Evolutionary conservation across 2,329 filamentous ascomycete genomes (phyloP).

Genomic region (Chaetomium sp.): DNA sequence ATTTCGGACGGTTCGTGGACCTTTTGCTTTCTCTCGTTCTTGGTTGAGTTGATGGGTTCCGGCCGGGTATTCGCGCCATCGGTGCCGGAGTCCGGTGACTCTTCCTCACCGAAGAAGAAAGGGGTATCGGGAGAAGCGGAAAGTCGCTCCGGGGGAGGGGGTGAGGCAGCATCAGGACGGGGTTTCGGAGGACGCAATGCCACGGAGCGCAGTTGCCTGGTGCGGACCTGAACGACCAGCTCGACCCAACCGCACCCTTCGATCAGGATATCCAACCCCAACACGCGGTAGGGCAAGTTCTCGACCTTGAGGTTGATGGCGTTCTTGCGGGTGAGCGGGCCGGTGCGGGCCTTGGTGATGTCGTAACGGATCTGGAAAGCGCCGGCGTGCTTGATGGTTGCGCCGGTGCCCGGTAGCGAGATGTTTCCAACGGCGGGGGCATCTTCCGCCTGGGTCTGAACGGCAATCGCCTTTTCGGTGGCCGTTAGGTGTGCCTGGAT

Average conservation of each 20-base stretch:
- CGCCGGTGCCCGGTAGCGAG: conserved; percentile 49
- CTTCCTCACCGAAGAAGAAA: too few relatives aligned
- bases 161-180: too few relatives aligned
- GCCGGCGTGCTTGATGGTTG: conserved; percentile 63
- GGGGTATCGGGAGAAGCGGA: too few relatives aligned
- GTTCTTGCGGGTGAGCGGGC: conserved; percentile 59
- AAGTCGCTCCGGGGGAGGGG: too few relatives aligned
- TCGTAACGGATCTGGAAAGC: conserved; percentile 71
- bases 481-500: conserved; percentile 68
- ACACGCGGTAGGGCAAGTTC: conserved; percentile 69
- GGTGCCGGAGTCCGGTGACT: too few relatives aligned
- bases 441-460: conserved; percentile 59
- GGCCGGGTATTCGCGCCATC: conserved; percentile 19
- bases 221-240: conserved; percentile 72
- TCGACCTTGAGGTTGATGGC: conserved; percentile 60
- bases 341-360: conserved; percentile 72
- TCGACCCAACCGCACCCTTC: conserved; percentile 95
- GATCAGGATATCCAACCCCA: conserved; percentile 77
- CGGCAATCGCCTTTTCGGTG: conserved; percentile 70
- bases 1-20: too few relatives aligned
- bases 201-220: conserved; percentile 32
- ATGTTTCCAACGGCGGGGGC: conserved; percentile 57
- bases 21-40: conserved; percentile 7
- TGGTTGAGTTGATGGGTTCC: conserved; percentile 20
- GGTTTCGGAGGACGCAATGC: too few relatives aligned